phyloP scores from a whole-genome alignment of 108 stramenopile genomes.

The Skeletonema grethae region DNA sequence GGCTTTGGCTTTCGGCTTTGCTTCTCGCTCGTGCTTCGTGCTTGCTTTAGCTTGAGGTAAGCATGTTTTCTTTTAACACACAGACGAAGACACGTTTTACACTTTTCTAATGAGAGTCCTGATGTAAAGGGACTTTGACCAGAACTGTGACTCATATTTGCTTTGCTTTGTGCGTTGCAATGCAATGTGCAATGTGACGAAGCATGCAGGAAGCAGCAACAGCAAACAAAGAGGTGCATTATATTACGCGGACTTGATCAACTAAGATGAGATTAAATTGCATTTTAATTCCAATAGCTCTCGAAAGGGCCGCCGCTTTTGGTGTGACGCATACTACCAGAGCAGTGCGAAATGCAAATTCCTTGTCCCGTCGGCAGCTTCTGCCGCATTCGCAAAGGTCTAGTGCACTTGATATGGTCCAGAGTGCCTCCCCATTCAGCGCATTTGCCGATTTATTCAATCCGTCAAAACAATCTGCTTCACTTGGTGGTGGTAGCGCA shows the following conservation, averaged over 20 bases:
- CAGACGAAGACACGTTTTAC: neutral
- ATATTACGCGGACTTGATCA: too few relatives aligned
- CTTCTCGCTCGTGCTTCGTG: too few relatives aligned
- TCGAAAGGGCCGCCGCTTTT: neutral
- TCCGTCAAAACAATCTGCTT: neutral
- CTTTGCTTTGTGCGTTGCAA: too few relatives aligned
- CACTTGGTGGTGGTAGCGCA: neutral
- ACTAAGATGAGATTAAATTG: neutral
- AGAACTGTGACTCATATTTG: too few relatives aligned
- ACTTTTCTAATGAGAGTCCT: neutral
- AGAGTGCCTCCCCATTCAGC: slow-evolving; percentile 8
- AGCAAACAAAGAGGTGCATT: too few relatives aligned
- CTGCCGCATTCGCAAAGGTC: neutral
- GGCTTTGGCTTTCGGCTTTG: too few relatives aligned
- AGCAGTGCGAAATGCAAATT: neutral
- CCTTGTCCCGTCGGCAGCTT: neutral
- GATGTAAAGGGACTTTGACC: too few relatives aligned
- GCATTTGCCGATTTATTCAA: slow-evolving; percentile 15
- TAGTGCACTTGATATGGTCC: neutral
- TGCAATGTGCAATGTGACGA: too few relatives aligned
- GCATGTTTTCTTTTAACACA: too few relatives aligned
- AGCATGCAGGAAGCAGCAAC: too few relatives aligned
- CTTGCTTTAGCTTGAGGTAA: too few relatives aligned
- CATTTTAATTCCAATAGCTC: neutral
- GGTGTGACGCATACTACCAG: neutral